phyloP scores from a whole-genome alignment of 768 basidiomycete species.

The Boletus barrowsii region DNA sequence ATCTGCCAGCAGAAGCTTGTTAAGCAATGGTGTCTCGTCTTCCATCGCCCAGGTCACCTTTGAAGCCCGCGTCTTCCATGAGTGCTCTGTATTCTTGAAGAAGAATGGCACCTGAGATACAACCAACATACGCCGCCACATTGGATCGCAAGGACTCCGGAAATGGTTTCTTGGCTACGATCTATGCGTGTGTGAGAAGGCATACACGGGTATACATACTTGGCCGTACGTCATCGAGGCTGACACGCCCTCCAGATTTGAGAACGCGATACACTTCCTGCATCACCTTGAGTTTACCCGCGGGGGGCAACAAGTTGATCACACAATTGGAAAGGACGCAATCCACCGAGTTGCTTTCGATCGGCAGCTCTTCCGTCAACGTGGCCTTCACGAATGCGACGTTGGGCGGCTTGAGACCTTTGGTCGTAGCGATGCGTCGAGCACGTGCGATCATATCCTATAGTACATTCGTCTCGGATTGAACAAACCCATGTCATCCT shows the following conservation, averaged over 20 bases:
- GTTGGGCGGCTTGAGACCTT: constrained; percentile 43
- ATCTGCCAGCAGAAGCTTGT: constrained; percentile 29
- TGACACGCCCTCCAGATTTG: constrained; percentile 55
- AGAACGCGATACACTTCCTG: constrained; percentile 49
- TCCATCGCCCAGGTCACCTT: constrained; percentile 27
- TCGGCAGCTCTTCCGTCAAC: constrained; percentile 45
- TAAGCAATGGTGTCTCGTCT: background rate
- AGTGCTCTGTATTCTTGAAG: constrained; percentile 38
- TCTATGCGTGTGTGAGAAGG: constrained; percentile 29
- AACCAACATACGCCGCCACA: constrained; percentile 41
- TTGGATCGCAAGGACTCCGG: constrained; percentile 42
- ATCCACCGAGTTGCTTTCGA: constrained; percentile 47
- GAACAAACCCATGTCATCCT: background rate
- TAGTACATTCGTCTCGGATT: background rate
- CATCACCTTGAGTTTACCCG: constrained; percentile 41
- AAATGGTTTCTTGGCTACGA: constrained; percentile 44
- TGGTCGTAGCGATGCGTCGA: constrained; percentile 41
- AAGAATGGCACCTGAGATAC: constrained; percentile 45
- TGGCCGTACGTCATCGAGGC: constrained; percentile 47
- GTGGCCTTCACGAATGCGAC: constrained; percentile 47
- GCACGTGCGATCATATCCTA: constrained; percentile 54
- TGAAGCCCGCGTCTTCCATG: constrained; percentile 40
- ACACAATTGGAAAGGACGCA: constrained; percentile 60
- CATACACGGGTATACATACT: background rate
- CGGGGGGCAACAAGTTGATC: constrained; percentile 44